Percentiles rank a stretch among this genome's conserved stretches.
Evolutionary conservation across 2,329 filamentous ascomycete genomes (phyloP).

Genomic region (Teratosphaeriaceae sp.): DNA sequence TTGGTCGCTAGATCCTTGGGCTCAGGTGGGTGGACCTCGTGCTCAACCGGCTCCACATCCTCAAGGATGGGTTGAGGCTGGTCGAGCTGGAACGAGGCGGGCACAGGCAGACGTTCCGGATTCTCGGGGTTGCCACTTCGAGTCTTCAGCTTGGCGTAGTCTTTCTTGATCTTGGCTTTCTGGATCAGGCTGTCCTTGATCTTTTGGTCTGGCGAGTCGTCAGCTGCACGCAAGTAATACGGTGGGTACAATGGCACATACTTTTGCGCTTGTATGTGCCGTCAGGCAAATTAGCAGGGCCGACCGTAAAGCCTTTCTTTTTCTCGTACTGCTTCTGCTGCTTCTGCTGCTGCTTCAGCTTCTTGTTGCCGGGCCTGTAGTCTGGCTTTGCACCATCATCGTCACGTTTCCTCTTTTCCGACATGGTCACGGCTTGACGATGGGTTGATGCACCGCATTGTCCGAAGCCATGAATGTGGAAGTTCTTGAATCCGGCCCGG

Average conservation of each 20-base stretch:
- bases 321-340: too few species aligned
- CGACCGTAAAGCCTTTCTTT: constrained; percentile 73
- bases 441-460: too few species aligned
- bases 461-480: too few species aligned
- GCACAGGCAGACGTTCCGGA: constrained; percentile 23
- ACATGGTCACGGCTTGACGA: constrained; percentile 6
- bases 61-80: background rate
- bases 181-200: constrained; percentile 86
- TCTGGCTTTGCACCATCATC: constrained; percentile 8
- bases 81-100: constrained; percentile 22
- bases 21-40: too few species aligned
- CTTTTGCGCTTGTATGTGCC: constrained; percentile 80
- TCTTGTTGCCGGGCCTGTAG: constrained; percentile 12
- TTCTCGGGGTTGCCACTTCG: constrained; percentile 30
- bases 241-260: constrained; percentile 24
- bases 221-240: background rate
- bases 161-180: constrained; percentile 89
- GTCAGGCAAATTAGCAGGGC: constrained; percentile 84
- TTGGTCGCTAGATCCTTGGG: constrained; percentile 34
- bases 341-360: too few species aligned
- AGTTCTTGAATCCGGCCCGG: too few species aligned
- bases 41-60: background rate
- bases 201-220: constrained; percentile 59
- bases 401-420: constrained; percentile 14
- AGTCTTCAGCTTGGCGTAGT: constrained; percentile 81